phyloP scores from a whole-genome alignment of 2,329 filamentous ascomycete species.

The Talaromyces sp. region DNA sequence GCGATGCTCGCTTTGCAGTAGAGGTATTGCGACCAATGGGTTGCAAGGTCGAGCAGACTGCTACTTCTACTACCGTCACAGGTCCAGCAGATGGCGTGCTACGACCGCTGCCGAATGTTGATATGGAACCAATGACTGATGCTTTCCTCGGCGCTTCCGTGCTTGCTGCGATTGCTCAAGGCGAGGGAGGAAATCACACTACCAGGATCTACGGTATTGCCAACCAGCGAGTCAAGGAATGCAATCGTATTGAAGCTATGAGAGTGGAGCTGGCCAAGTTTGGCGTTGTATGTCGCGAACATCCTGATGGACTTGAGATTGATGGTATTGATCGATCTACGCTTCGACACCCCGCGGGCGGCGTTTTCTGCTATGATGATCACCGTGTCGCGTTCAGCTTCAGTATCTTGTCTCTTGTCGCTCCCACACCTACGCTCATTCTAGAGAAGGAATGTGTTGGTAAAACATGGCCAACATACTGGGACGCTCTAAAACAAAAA shows the following conservation, averaged over 20 bases:
- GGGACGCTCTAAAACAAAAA: constrained; percentile 77
- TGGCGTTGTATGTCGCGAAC: constrained; percentile 77
- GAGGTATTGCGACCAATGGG: constrained; percentile 92
- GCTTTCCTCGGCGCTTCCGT: constrained; percentile 95
- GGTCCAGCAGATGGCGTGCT: constrained; percentile 74
- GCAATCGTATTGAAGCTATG: constrained; percentile 95
- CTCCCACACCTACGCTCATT: constrained; percentile 70
- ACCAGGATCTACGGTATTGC: constrained; percentile 92
- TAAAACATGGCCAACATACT: constrained; percentile 99
- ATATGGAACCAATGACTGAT: constrained; percentile 99
- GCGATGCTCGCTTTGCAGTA: constrained; percentile 89
- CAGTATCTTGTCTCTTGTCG: constrained; percentile 74
- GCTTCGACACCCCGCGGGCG: constrained; percentile 56
- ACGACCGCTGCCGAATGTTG: constrained; percentile 73
- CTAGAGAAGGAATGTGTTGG: constrained; percentile 88
- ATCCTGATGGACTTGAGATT: constrained; percentile 84
- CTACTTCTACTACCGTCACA: constrained; percentile 84
- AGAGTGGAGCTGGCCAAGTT: constrained; percentile 92
- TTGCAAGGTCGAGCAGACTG: constrained; percentile 80
- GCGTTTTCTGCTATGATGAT: constrained; percentile 92
- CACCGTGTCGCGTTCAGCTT: constrained; percentile 99
- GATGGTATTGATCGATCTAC: constrained; percentile 55
- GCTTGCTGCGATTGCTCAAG: constrained; percentile 80
- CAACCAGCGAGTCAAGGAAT: constrained; percentile 97
- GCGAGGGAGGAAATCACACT: constrained; percentile 57